Conservation (phyloP, 177 flowering plant genomes). For the Vitis hybrid region DNA sequence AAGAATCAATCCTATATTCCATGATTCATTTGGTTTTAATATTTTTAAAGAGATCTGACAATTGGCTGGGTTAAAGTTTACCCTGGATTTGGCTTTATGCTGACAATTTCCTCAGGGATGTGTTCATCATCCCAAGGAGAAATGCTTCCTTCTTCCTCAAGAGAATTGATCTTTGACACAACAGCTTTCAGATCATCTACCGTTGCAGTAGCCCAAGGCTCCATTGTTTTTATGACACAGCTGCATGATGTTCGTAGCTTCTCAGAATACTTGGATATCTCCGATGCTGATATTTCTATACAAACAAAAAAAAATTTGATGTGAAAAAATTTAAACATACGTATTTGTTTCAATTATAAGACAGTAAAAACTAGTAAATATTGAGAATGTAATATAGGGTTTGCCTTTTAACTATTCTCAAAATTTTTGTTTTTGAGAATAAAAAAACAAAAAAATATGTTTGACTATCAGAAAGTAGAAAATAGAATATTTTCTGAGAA, state of each 20-base stretch:
- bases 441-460: no score
- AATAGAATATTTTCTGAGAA: no score
- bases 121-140: conserved; percentile 87
- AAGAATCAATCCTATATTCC: no score
- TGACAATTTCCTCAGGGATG: conserved; percentile 89
- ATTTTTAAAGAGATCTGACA: not conserved
- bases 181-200: conserved; percentile 61
- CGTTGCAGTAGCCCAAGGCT: conserved; percentile 67
- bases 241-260: conserved; percentile 61
- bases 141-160: conserved; percentile 59
- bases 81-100: conserved; percentile 74
- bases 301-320: conserved; percentile 1
- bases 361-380: not conserved
- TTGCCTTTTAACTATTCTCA: no score
- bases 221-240: conserved; percentile 83
- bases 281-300: conserved; percentile 70
- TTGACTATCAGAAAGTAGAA: no score
- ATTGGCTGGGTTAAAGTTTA: conserved; percentile 27
- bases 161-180: conserved; percentile 52
- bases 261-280: conserved; percentile 67
- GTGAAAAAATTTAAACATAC: not conserved
- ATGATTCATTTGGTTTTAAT: not conserved
- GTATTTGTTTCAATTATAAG: not conserved
- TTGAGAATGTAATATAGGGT: no score
- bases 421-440: no score